Evolutionary conservation across 768 basidiomycete species (phyloP), one percentile per base, ranked within the genome.

Genomic region (Lentinula lateritia): DNA sequence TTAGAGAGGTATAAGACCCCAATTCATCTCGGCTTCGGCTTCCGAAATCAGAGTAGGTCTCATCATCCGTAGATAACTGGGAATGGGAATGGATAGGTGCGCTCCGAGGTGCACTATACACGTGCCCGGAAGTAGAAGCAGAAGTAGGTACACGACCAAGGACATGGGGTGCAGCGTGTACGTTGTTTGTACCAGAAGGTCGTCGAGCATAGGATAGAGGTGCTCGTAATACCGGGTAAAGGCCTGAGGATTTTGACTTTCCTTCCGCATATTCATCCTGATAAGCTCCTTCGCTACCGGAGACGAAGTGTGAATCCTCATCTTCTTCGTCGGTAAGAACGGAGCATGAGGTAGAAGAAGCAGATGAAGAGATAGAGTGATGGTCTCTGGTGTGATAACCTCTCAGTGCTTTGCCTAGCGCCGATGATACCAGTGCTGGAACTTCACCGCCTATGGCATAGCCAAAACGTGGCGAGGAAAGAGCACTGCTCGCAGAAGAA

Each of bases 151-250:
- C 83, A 61, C 77, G 74, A 67, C 85, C 83, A 50, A 84, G 75
- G 12, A 12, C 12, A 59, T 78, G 76, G 59, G 86, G 83, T 23
- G 86, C 80, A 52, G 80, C 83, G 5, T 85, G 84, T 42, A 77
- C 81, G 66, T 84, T 83, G 75, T 91, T 90, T 52, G 85, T 90
- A 8, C 85, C 78, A 38, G 89, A 89, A 0, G 89, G 88, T 13
- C 85, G 80, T 60, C 89, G 85, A 58, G 88, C 79, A 67, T 89
- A 90, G 6, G 82, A 83, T 3, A 90, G 75, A 50, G 78, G 81
- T 12, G 83, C 79, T 56, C 55, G 18, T 3, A 56, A 28, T 0
- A 43, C 13, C 15, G 76, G 69, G 62, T 69, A 69, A 45, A 77
- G 69, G 43, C 74, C 62, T 32, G 64, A 64, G 28, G 81, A 78